These are phyloP conservation scores for Coleophoma cylindrospora DNA, from an alignment of 2,329 filamentous ascomycete species.

Conservation along the genomic window DNA sequence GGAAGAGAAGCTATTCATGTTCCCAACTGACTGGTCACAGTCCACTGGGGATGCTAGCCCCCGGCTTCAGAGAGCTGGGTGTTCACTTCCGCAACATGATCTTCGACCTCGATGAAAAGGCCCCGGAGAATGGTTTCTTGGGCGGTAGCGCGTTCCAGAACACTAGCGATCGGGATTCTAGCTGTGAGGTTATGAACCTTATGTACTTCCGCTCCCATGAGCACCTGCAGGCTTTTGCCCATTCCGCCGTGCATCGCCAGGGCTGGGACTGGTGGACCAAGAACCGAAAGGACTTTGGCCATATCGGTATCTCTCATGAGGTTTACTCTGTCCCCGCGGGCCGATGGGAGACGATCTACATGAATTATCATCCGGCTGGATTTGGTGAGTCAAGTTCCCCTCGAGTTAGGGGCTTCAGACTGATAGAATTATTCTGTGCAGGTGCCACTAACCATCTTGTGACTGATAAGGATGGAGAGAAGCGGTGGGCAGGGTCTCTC, in stretches of 20 bases:
- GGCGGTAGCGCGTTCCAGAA: constrained; percentile 35
- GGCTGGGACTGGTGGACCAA: constrained; percentile 45
- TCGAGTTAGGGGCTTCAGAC: background rate
- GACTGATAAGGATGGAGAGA: background rate
- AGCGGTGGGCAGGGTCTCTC: background rate
- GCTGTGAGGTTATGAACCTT: constrained; percentile 35
- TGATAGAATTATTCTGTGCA: background rate
- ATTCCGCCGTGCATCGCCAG: constrained; percentile 39
- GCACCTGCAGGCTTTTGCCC: constrained; percentile 46
- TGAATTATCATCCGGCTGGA: constrained; percentile 24
- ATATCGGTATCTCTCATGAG: constrained; percentile 51
- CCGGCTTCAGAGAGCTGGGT: constrained; percentile 35
- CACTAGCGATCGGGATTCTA: constrained; percentile 28
- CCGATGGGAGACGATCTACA: constrained; percentile 47
- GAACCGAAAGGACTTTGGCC: constrained; percentile 21
- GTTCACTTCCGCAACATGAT: constrained; percentile 34
- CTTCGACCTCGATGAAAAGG: constrained; percentile 26
- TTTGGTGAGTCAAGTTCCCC: constrained; percentile 7
- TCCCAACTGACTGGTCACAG: background rate
- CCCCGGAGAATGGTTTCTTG: constrained; percentile 42
- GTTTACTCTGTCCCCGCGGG: constrained; percentile 39
- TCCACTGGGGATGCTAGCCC: constrained; percentile 42
- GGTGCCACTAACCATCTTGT: background rate
- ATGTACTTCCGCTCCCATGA: constrained; percentile 47
- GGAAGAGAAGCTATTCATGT: background rate